These are phyloP conservation scores for Hymenoscyphus repandus DNA, from an alignment of 2,329 filamentous ascomycete species.

Conservation along the genomic window DNA sequence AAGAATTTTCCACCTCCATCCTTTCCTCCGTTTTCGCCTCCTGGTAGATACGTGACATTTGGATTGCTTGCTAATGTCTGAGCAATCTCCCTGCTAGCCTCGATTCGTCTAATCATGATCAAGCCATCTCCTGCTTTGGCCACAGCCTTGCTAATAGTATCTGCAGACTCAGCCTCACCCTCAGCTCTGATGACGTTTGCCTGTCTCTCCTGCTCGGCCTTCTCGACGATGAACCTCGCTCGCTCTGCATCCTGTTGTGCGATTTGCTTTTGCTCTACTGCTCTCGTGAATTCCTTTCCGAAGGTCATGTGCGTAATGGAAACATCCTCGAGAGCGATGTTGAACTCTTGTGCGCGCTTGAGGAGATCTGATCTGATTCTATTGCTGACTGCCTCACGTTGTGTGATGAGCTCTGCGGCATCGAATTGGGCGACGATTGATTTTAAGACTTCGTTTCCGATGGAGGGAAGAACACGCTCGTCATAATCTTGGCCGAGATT, in stretches of 20 bases:
- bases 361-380: slow-evolving; percentile 90
- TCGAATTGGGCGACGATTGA: slow-evolving; percentile 98
- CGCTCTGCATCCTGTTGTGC: slow-evolving; percentile 98
- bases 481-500: slow-evolving; percentile 98
- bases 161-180: slow-evolving; percentile 94
- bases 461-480: slow-evolving; percentile 94
- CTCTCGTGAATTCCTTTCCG: slow-evolving; percentile 96
- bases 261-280: slow-evolving; percentile 99
- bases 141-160: slow-evolving; percentile 91
- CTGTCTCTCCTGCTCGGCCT: slow-evolving; percentile 96
- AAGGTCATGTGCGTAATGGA: slow-evolving; percentile 99
- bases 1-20: slow-evolving; percentile 53
- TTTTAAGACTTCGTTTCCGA: slow-evolving; percentile 99
- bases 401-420: slow-evolving; percentile 96
- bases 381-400: slow-evolving; percentile 93
- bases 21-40: slow-evolving; percentile 59
- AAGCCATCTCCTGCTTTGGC: slow-evolving; percentile 89
- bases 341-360: slow-evolving; percentile 92
- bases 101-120: slow-evolving; percentile 93
- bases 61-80: slow-evolving; percentile 84
- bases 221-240: slow-evolving; percentile 96
- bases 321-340: slow-evolving; percentile 97
- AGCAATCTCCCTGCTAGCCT: slow-evolving; percentile 94
- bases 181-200: slow-evolving; percentile 97
- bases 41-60: slow-evolving; percentile 91